phyloP scores from a whole-genome alignment of 2,329 filamentous ascomycete genomes.

The Trichophyton mentagrophytes region DNA sequence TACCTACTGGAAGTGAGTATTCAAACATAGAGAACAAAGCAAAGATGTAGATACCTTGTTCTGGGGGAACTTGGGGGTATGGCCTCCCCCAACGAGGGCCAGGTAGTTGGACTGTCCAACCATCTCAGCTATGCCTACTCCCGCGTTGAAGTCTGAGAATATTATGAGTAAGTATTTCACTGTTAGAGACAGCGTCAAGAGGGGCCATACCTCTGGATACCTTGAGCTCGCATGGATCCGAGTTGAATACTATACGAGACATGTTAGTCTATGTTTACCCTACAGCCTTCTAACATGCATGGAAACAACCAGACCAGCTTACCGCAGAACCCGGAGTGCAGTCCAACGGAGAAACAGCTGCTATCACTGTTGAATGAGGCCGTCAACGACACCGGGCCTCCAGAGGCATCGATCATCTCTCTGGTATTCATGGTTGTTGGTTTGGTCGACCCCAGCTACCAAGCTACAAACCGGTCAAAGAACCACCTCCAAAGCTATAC shows the following conservation, averaged over 20 bases:
- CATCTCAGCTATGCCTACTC: constrained; percentile 74
- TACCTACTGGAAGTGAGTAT: constrained; percentile 30
- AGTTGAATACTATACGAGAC: constrained; percentile 50
- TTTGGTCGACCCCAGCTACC: background rate
- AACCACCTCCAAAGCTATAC: background rate
- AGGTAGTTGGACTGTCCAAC: constrained; percentile 77
- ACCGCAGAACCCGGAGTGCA: constrained; percentile 79
- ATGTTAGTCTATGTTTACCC: constrained; percentile 9
- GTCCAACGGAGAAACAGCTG: constrained; percentile 74
- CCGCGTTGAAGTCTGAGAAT: constrained; percentile 58
- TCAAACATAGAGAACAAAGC: background rate
- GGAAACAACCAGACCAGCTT: constrained; percentile 24
- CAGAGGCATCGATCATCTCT: constrained; percentile 66
- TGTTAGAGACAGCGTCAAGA: background rate
- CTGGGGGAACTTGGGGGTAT: constrained; percentile 69
- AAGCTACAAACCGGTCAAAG: background rate
- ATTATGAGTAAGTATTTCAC: background rate
- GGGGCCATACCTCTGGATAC: constrained; percentile 42
- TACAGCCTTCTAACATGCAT: constrained; percentile 9
- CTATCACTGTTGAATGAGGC: constrained; percentile 74
- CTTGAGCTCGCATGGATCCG: constrained; percentile 58
- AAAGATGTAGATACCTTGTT: constrained; percentile 53
- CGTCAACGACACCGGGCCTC: constrained; percentile 63
- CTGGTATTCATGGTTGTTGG: constrained; percentile 68
- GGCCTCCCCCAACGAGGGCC: constrained; percentile 78